Evolutionary conservation across 2,329 filamentous ascomycete genomes (phyloP), one percentile per base, ranked within the genome.

Genomic region (Cylindrodendrum hubeiense): DNA sequence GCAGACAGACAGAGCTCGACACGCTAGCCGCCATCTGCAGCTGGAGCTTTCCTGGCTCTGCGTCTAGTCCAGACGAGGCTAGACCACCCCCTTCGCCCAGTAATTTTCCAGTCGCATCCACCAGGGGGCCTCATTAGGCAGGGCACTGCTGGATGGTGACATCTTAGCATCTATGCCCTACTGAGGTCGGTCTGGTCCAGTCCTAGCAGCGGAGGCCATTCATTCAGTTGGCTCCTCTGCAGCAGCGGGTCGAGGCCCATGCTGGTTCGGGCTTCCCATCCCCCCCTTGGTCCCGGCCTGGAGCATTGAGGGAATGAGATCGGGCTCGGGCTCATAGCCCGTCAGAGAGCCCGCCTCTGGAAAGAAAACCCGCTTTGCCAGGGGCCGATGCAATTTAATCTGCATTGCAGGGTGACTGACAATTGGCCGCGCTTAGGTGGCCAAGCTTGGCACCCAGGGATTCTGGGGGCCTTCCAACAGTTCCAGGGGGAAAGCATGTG

Each of bases 341-440:
- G 47, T 37, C 26, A 37, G 17, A n/a, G 30, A 34, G 13, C 53
- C 28, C 37, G 39, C 43, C 24, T 7, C 17, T 33, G 24, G 44
- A 34, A 62, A 44, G 53, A 51, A 46, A 52, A 26, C 28, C 60
- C 30, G 60, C 39, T 47, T 63, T 49, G 28, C 21, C 43, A 21
- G 50, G 49, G 58, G 58, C 58, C 59, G 68, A 46, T 47, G 70
- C 56, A 74, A 74, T 74, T 74, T 74, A 74, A 74, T 71, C 72
- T 62, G 60, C 61, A 66, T 62, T 39, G 47, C 58, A 50, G 59
- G 65, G 28, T 43, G 44, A 37, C 60, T 65, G 46, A 60, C 66
- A 56, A 74, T 74, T 74, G 72, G 72, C 52, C 61, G 60, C 63
- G 53, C 34, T 50, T 51, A 24, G 46, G 60, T 39, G 55, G 53